phyloP scores from a whole-genome alignment of 148 eudicot species.

The Cornus controversa region DNA sequence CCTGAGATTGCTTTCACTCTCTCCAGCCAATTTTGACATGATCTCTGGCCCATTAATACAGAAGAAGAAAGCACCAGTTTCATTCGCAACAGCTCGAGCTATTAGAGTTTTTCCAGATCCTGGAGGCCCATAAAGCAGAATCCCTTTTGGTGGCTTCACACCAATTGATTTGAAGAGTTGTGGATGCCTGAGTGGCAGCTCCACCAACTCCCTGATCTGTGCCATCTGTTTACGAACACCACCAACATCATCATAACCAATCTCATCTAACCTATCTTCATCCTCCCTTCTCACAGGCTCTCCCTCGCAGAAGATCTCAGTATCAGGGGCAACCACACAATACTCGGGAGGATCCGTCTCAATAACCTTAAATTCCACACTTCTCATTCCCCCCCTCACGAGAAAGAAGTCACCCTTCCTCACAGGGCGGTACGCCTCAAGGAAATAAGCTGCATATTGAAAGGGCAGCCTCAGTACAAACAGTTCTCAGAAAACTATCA shows the following conservation, averaged over 20 bases:
- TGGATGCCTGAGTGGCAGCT: slow-evolving; percentile 80
- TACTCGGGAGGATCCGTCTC: slow-evolving; percentile 87
- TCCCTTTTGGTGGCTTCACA: slow-evolving; percentile 91
- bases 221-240: slow-evolving; percentile 95
- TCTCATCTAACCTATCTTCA: slow-evolving; percentile 76
- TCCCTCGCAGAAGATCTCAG: slow-evolving; percentile 89
- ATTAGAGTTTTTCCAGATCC: slow-evolving; percentile 90
- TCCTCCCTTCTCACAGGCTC: slow-evolving; percentile 85
- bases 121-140: slow-evolving; percentile 84
- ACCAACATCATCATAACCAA: slow-evolving; percentile 94
- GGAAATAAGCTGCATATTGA: slow-evolving; percentile 60
- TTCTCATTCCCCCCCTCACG: slow-evolving; percentile 90
- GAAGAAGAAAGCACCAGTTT: slow-evolving; percentile 92
- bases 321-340: slow-evolving; percentile 91
- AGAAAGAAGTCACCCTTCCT: slow-evolving; percentile 79
- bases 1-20: slow-evolving; percentile 92
- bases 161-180: slow-evolving; percentile 89
- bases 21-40: slow-evolving; percentile 92
- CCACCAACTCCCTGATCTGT: slow-evolving; percentile 82
- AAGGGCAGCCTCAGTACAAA: background rate
- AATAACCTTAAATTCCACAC: slow-evolving; percentile 82
- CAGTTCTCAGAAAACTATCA: background rate
- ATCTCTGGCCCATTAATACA: slow-evolving; percentile 91
- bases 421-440: slow-evolving; percentile 84
- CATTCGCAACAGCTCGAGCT: slow-evolving; percentile 92